Base-by-base conservation (phyloP, 192 early-diverging fungal genomes). In the Mortierella antarctica region DNA sequence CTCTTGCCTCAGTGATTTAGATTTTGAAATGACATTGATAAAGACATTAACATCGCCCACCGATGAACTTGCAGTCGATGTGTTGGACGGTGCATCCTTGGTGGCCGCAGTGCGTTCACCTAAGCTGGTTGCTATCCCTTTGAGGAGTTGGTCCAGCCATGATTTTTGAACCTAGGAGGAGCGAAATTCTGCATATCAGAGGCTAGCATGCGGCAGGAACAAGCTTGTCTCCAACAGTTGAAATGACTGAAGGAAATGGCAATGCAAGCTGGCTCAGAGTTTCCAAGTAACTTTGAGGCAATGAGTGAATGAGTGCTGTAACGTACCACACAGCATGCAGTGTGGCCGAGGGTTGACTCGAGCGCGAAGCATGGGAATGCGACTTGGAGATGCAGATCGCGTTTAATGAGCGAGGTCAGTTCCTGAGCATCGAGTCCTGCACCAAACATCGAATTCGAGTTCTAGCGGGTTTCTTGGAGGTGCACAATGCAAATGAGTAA, bases 301-400 rank as follows among this genome's bases (percentile, higher is more conserved):
- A 17, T 15, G 3, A 4, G 40, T 15, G 15, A 13, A 14, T 2
- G 7, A 51, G n/a, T n/a, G n/a, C n/a, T n/a, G n/a, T n/a, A 51
- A 23, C 62, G 49, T 87, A 88, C 88, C 69, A 90, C 85, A 61
- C 87, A 87, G 66, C 89, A 90, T 0, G 86, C 87, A 13, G 83
- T 84, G 21, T 82, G 72, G 10, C 87, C 86, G 13, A 77, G 65
- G 17, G 83, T 51, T 14, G 83, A 74, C 55, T 85, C 86, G 17
- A 82, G 83, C 7, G 87, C 81, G 50, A 87, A 88, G 52, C 83
- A 85, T 8, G 89, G 87, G 79, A 90, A 90, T 0, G 87, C 89
- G 20, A 88, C 76, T 59, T 88, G 82, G 3, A 90, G 82, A 23
- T 84, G 66, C n/a, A 90, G 68, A 58, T 90, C 87, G 44, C 82